A percentile compares a stretch with the other conserved stretches of the same genome.
phyloP scores from a whole-genome alignment of 192 early-diverging fungal genomes.

The Backusella liffmaniae region DNA sequence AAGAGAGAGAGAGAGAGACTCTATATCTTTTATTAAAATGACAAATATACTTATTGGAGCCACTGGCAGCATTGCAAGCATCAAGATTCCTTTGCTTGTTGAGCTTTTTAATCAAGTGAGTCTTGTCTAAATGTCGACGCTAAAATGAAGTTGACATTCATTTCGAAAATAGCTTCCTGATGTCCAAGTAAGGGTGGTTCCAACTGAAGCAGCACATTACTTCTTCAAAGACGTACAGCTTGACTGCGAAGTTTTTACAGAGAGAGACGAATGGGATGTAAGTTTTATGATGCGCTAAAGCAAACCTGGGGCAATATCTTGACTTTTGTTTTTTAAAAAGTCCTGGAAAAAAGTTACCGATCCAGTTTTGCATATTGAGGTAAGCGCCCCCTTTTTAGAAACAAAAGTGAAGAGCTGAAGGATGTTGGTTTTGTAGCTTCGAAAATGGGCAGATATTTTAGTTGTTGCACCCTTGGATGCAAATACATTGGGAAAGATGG shows the following conservation, averaged over 20 bases:
- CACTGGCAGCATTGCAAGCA: constrained; percentile 89
- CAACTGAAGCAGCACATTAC: constrained; percentile 80
- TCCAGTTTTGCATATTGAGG: constrained; percentile 93
- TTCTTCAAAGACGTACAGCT: constrained; percentile 73
- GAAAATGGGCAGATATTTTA: constrained; percentile 93
- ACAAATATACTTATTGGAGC: constrained; percentile 70
- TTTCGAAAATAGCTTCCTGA: constrained; percentile 33
- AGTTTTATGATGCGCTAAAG: neutral
- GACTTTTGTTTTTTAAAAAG: constrained; percentile 26
- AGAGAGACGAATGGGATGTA: constrained; percentile 88
- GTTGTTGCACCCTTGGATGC: constrained; percentile 91
- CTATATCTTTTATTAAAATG: neutral
- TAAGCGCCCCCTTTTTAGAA: constrained; percentile 12
- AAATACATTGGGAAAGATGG: constrained; percentile 90
- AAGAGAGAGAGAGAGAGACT: neutral
- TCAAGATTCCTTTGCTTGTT: constrained; percentile 84
- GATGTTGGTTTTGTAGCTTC: constrained; percentile 51
- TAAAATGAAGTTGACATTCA: neutral
- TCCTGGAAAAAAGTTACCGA: constrained; percentile 81
- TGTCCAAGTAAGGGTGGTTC: constrained; percentile 75
- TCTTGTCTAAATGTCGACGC: neutral
- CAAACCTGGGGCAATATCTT: neutral
- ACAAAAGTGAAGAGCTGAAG: neutral
- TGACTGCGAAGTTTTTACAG: constrained; percentile 62
- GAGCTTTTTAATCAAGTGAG: constrained; percentile 32